Conservation (phyloP, 495 filamentous ascomycete species). For the Oidiodendron maius region DNA sequence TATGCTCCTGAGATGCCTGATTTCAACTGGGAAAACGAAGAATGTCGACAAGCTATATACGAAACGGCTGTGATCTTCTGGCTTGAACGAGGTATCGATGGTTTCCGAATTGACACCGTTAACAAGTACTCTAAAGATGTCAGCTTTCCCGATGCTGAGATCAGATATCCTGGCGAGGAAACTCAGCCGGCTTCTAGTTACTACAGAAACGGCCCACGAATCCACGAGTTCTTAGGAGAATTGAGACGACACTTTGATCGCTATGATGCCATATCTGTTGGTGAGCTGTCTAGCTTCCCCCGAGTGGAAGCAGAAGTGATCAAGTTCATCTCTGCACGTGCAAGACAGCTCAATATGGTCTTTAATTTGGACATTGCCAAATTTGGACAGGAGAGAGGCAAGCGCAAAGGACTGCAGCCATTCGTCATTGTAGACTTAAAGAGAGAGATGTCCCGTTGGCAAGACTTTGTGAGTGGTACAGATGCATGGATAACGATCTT, state of each 20-base stretch:
- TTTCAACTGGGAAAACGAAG: slow-evolving; percentile 67
- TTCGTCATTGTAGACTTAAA: slow-evolving; percentile 55
- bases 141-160: slow-evolving; percentile 53
- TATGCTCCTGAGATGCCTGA: slow-evolving; percentile 63
- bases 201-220: slow-evolving; percentile 53
- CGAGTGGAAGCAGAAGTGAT: slow-evolving; percentile 54
- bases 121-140: slow-evolving; percentile 53
- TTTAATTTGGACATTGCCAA: slow-evolving; percentile 67
- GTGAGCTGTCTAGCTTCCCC: slow-evolving; percentile 60
- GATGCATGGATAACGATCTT: slow-evolving; percentile 69
- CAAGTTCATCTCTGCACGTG: slow-evolving; percentile 47
- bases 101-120: slow-evolving; percentile 53
- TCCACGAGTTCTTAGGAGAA: slow-evolving; percentile 47
- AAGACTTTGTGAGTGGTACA: slow-evolving; percentile 61
- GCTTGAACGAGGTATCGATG: slow-evolving; percentile 61
- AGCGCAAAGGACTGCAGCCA: slow-evolving; percentile 14
- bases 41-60: slow-evolving; percentile 57
- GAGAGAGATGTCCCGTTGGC: slow-evolving; percentile 54
- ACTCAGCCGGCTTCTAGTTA: slow-evolving; percentile 35
- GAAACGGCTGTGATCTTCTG: slow-evolving; percentile 62
- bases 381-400: slow-evolving; percentile 45
- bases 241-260: background rate
- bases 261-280: slow-evolving; percentile 58
- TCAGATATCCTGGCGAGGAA: slow-evolving; percentile 34
- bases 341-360: slow-evolving; percentile 66